phyloP scores from a whole-genome alignment of 768 basidiomycete genomes.

The Xerocomus potaroensis region DNA sequence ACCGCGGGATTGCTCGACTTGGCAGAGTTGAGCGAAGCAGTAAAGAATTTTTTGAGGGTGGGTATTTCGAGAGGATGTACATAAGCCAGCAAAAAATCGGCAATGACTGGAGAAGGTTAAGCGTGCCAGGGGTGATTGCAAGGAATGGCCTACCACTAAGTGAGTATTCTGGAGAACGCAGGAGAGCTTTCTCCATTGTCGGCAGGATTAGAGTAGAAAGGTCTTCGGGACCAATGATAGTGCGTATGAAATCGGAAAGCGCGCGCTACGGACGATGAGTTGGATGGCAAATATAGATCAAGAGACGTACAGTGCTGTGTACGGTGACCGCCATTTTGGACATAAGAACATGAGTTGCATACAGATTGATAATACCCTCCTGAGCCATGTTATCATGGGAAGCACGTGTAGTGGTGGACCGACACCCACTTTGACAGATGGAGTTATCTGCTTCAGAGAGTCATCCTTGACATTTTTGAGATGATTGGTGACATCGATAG shows the following conservation, averaged over 20 bases:
- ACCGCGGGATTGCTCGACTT: conserved; percentile 70
- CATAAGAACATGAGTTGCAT: conserved; percentile 58
- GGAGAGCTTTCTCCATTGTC: conserved; percentile 70
- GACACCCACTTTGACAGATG: conserved; percentile 42
- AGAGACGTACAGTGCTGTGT: conserved; percentile 51
- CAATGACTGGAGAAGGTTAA: conserved; percentile 39
- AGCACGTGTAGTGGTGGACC: background rate
- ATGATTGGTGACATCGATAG: conserved; percentile 66
- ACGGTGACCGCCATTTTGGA: conserved; percentile 57
- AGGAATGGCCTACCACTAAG: conserved; percentile 48
- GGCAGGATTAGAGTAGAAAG: conserved; percentile 58
- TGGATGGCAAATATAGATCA: background rate
- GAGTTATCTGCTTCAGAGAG: conserved; percentile 39
- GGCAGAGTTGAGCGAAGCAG: conserved; percentile 57
- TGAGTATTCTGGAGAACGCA: conserved; percentile 78
- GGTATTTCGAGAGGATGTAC: conserved; percentile 44
- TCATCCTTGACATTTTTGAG: conserved; percentile 53
- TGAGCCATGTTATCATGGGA: conserved; percentile 24
- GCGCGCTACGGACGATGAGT: conserved; percentile 37
- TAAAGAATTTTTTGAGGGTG: conserved; percentile 51
- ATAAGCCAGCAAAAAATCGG: conserved; percentile 56
- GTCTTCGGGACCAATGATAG: conserved; percentile 47
- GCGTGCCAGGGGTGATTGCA: background rate
- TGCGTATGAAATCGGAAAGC: conserved; percentile 58
- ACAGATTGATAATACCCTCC: conserved; percentile 57